A percentile compares a stretch with the other conserved stretches of the same genome.
Evolutionary conservation across 2,329 filamentous ascomycete genomes (phyloP).

Genomic region (Aspergillus ochraceoroseus): DNA sequence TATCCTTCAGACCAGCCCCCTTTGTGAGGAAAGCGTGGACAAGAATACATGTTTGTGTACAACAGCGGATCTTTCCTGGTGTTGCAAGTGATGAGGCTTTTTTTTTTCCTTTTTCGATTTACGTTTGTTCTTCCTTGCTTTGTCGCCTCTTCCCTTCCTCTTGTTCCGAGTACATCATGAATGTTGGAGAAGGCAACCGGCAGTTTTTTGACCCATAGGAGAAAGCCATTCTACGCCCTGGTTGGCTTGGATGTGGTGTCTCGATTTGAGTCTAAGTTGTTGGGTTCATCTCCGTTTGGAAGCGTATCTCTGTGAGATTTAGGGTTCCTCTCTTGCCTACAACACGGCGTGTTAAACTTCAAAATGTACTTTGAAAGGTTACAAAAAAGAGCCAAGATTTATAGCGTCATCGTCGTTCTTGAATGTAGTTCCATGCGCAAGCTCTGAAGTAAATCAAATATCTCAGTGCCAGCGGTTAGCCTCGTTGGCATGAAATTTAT

Average conservation of each 20-base stretch:
- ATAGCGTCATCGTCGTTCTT: no score
- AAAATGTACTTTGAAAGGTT: no score
- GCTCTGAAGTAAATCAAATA: no score
- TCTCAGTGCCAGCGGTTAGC: no score
- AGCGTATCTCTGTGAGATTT: slow-evolving; percentile 19
- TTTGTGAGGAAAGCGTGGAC: not conserved
- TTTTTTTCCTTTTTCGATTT: slow-evolving; percentile 8
- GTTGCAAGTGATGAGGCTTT: not conserved
- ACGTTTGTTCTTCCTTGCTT: not conserved
- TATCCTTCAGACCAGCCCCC: not conserved
- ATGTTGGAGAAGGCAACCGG: slow-evolving; percentile 22
- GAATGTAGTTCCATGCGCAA: no score
- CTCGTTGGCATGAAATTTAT: no score
- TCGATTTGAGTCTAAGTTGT: slow-evolving; percentile 26
- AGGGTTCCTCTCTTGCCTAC: no score
- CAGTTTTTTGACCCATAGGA: slow-evolving; percentile 20
- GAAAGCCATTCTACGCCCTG: slow-evolving; percentile 22
- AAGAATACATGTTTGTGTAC: slow-evolving; percentile 8
- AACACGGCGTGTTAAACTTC: no score
- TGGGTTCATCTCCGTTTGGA: slow-evolving; percentile 24
- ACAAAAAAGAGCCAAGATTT: no score
- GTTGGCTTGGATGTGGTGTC: slow-evolving; percentile 25
- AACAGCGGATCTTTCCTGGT: not conserved
- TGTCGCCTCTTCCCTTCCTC: slow-evolving; percentile 2
- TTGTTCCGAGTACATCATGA: slow-evolving; percentile 17